These are phyloP conservation scores for Didymella arachidicola DNA, from an alignment of 2,329 filamentous ascomycete species.

Conservation along the genomic window DNA sequence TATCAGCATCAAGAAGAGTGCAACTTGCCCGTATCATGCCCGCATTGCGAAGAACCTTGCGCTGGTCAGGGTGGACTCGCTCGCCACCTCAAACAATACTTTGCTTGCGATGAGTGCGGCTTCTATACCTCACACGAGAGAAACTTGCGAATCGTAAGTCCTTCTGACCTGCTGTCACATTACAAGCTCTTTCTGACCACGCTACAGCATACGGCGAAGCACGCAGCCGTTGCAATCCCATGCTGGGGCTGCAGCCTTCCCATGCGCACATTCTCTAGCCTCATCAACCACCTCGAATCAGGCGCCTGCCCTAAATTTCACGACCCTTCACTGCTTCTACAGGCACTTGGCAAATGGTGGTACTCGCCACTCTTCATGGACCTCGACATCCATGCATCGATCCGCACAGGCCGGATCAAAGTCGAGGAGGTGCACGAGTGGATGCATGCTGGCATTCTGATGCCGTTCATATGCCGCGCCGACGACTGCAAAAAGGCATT, in stretches of 20 bases:
- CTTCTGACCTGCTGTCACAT: background rate
- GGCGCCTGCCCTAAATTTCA: conserved; percentile 73
- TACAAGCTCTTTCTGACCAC: conserved; percentile 4
- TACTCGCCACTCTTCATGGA: conserved; percentile 48
- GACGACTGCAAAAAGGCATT: conserved; percentile 38
- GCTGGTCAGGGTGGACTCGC: conserved; percentile 30
- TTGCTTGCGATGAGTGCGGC: conserved; percentile 32
- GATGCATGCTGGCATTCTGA: conserved; percentile 35
- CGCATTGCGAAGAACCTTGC: conserved; percentile 30
- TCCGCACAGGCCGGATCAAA: conserved; percentile 37
- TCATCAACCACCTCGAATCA: conserved; percentile 57
- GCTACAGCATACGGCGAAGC: conserved; percentile 43
- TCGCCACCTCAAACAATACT: conserved; percentile 35
- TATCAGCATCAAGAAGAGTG: conserved; percentile 35
- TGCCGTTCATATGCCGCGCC: conserved; percentile 43
- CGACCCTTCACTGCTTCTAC: conserved; percentile 55
- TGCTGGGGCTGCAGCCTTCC: conserved; percentile 40
- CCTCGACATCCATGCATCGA: conserved; percentile 43
- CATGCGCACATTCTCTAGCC: conserved; percentile 36
- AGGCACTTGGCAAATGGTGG: conserved; percentile 44
- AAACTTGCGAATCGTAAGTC: conserved; percentile 34
- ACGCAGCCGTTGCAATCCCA: conserved; percentile 25
- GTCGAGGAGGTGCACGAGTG: conserved; percentile 32
- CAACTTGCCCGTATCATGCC: conserved; percentile 28
- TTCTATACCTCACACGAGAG: conserved; percentile 34